Evolutionary conservation across 1,284 basidiomycete species (phyloP), one percentile per base, ranked within the genome.

Genomic region (Fomitopsis pinicola): DNA sequence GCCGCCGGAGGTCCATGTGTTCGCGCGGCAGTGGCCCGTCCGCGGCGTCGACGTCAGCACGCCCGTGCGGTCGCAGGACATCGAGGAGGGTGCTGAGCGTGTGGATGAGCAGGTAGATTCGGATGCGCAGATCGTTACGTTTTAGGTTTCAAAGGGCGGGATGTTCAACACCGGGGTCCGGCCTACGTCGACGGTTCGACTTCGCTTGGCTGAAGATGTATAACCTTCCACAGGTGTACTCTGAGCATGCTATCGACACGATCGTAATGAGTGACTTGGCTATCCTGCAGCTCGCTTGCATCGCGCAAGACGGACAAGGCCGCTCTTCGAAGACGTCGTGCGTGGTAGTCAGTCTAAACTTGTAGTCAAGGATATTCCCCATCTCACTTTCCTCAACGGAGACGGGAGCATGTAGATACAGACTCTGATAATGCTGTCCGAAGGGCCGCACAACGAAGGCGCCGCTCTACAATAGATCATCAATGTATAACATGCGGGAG

Each of bases 21-120:
- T 98, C 72, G 92, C 95, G 19, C 85, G 81, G 66, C 82, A 83
- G 76, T 98, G 91, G 92, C 97, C 97, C 3, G 80, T 99, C 15
- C 97, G 97, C 60, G 96, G 97, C 77, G 87, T 95, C 7, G 92
- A 96, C 75, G 86, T 84, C 44, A 69, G 78, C 33, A 81, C 73
- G 60, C 73, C 92, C 62, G 76, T 77, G 72, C 83, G 84, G 72
- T 91, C 91, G 48, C 82, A 78, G 44, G 90, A 90, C 46, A 77
- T 90, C 63, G 78, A 86, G 67, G 87, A 89, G 68, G 83, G 83
- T 64, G 65, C 12, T 68, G 58, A 62, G 40, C 42, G 52, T 12
- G 35, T 1, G 14, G 19, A 6, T 30, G 33, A 22, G 44, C 17
- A 36, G 28, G 30, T 33, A 8, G 8, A 8, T 8, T 36, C 22